Base-by-base conservation (phyloP, 78 protist genomes). In the Cyanophora paradoxa region DNA sequence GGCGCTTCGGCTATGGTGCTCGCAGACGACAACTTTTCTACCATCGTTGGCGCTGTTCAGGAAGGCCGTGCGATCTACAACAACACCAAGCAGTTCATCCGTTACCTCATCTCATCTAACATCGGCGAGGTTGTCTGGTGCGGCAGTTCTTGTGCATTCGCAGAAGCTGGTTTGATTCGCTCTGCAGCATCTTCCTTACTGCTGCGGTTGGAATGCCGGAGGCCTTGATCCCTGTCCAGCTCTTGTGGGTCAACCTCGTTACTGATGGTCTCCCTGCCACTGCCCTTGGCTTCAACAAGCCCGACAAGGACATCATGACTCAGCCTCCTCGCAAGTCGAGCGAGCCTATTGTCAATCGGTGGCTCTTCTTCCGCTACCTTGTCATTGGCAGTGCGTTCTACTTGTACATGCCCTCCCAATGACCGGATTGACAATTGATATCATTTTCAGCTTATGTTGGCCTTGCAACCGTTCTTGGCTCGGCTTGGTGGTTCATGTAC, bases 11-110 rank as follows among this genome's bases (percentile, higher is more conserved):
- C 83, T 48, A 88, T 96, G 88, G 80, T 95, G 11, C 86, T 97
- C 6, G 73, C 83, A 26, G 99, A 97, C 80, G 99, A 97, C 85
- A 92, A 97, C 91, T 97, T 97, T 72, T 54, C 98, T 1, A 88
- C 98, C 20, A 96, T 97, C 72, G 95, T 94, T 37, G 26, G 54
- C 1, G 95, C 94, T 0, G 86, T 94, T 5, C 93, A 86, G 75
- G 94, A 94, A 54, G 98, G 95, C 39, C 82, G 92, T 28, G 50
- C 82, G 11, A 86, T 91, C 78, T 88, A 77, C 83, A 54, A 68
- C 77, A 86, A 86, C 85, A 77, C 72, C 62, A 83, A 84, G 81
- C 74, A 73, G 52, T 86, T 86, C 77, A 82, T 91, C 41, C 85
- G 90, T 42, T 91, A 86, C 82, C 83, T 84, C 28, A 76, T 91